These are phyloP conservation scores for Linnemannia exigua DNA, from an alignment of 192 early-diverging fungal genomes.

Conservation along the genomic window DNA sequence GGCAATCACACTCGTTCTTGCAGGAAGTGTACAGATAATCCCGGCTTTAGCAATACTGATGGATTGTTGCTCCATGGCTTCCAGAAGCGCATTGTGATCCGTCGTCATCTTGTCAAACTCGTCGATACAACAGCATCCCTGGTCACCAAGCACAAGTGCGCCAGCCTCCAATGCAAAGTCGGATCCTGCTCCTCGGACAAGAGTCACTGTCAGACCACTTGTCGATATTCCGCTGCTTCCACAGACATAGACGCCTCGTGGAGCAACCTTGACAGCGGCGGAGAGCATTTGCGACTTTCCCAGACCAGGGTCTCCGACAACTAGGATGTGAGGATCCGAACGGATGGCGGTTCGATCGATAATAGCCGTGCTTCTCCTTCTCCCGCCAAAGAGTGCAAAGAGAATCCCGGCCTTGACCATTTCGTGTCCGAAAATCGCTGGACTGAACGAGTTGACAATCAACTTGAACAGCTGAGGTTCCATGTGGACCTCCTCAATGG, in stretches of 20 bases:
- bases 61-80: slow-evolving; percentile 93
- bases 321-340: slow-evolving; percentile 78
- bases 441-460: slow-evolving; percentile 85
- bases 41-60: slow-evolving; percentile 92
- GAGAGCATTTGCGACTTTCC: slow-evolving; percentile 91
- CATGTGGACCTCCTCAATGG: slow-evolving; percentile 74
- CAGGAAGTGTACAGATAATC: slow-evolving; percentile 85
- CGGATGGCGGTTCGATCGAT: slow-evolving; percentile 68
- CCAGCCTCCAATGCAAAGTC: slow-evolving; percentile 59
- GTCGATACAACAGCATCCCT: slow-evolving; percentile 91
- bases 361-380: slow-evolving; percentile 49
- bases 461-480: slow-evolving; percentile 76
- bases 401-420: slow-evolving; percentile 89
- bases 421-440: slow-evolving; percentile 87
- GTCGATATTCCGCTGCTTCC: slow-evolving; percentile 45
- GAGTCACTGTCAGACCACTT: slow-evolving; percentile 37
- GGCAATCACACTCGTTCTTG: slow-evolving; percentile 88
- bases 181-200: slow-evolving; percentile 38
- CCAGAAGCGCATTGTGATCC: slow-evolving; percentile 82
- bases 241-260: slow-evolving; percentile 76
- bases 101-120: slow-evolving; percentile 93
- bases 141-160: slow-evolving; percentile 90
- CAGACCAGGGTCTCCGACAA: slow-evolving; percentile 90
- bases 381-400: slow-evolving; percentile 79
- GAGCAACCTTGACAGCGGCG: slow-evolving; percentile 85